Conservation (phyloP, 176 grass and related monocot genomes). For the Paspalum vaginatum region DNA sequence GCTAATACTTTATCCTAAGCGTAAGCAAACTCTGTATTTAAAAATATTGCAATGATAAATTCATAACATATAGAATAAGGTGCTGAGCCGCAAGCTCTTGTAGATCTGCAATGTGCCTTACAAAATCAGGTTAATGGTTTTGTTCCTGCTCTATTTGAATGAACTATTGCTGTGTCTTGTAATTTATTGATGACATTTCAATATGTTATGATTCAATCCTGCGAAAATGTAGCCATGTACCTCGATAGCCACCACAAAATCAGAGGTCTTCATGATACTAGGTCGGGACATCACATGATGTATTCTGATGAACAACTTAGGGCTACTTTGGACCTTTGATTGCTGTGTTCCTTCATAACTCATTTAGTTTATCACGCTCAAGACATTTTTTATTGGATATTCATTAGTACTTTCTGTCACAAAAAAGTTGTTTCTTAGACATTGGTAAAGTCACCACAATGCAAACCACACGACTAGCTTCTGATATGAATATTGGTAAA, state of each 20-base stretch:
- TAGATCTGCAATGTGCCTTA: neutral
- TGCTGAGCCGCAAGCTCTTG: neutral
- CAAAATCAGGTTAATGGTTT: neutral
- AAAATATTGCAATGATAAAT: neutral
- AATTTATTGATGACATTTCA: neutral
- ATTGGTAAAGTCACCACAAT: neutral
- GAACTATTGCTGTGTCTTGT: neutral
- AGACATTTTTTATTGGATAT: neutral
- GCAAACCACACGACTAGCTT: neutral
- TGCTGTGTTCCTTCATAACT: neutral
- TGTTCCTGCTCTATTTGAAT: neutral
- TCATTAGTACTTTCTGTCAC: neutral
- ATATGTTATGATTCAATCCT: neutral
- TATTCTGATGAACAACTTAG: neutral
- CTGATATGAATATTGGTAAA: neutral
- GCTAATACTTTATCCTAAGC: neutral
- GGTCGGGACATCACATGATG: neutral
- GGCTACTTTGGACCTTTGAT: neutral
- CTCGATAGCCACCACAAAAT: neutral
- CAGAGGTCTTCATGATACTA: neutral
- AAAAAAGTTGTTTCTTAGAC: neutral
- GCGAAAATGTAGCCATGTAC: slow-evolving; percentile 28
- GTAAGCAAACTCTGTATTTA: neutral
- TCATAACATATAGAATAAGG: neutral
- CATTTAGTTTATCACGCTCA: neutral